phyloP scores from a whole-genome alignment of 73 alveolate species.

The Diophrys appendiculata region DNA sequence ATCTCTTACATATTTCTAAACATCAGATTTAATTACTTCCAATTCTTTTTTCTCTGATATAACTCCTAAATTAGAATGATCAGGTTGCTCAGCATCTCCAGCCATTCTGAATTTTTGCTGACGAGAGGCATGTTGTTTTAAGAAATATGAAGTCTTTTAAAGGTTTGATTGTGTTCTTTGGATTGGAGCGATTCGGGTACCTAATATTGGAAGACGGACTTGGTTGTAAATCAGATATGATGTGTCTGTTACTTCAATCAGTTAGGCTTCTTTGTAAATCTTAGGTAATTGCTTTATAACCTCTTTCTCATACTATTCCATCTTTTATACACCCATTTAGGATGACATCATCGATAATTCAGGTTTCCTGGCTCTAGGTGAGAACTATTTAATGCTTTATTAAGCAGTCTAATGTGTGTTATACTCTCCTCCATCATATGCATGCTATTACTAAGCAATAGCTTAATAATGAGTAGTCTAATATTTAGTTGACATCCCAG shows the following conservation, averaged over 20 bases:
- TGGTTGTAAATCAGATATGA: slow-evolving; percentile 49
- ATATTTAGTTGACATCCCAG: neutral
- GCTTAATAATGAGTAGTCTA: neutral
- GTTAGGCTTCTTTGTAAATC: slow-evolving; percentile 40
- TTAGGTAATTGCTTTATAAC: slow-evolving; percentile 54
- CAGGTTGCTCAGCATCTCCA: too few species aligned
- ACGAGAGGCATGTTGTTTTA: neutral
- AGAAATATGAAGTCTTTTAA: neutral
- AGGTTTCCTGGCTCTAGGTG: neutral
- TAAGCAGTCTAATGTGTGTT: neutral
- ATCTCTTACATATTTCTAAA: too few species aligned
- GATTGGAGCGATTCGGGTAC: slow-evolving; percentile 15
- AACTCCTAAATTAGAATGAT: too few species aligned
- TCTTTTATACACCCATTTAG: slow-evolving; percentile 19
- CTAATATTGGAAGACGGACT: slow-evolving; percentile 57
- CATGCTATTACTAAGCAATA: neutral
- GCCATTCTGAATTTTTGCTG: neutral
- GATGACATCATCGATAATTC: neutral
- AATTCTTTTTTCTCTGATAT: too few species aligned
- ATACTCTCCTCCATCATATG: neutral
- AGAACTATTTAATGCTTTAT: neutral
- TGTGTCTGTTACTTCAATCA: slow-evolving; percentile 47
- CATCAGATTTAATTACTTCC: too few species aligned
- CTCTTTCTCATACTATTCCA: slow-evolving; percentile 40
- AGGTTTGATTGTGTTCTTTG: slow-evolving; percentile 33